Conservation (phyloP, 2,329 filamentous ascomycete species). For the Septoria linicola region DNA sequence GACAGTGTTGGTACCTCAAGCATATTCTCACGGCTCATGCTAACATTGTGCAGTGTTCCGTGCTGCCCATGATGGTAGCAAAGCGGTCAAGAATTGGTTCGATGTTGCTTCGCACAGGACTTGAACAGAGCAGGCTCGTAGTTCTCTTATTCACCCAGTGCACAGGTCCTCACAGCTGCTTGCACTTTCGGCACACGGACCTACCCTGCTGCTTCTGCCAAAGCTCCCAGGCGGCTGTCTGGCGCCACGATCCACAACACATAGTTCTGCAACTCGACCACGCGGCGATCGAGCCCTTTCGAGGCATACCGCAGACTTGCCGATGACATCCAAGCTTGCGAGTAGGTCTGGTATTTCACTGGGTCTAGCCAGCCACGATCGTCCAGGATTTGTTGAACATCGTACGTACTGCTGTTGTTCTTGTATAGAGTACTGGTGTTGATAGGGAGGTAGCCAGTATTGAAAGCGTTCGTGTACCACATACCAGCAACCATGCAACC, state of each 20-base stretch:
- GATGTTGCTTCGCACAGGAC: slow-evolving; percentile 6
- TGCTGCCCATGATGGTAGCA: slow-evolving; percentile 49
- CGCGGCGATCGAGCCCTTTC: too few relatives aligned
- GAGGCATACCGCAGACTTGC: too few relatives aligned
- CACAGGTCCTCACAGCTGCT: too few relatives aligned
- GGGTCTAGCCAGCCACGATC: slow-evolving; percentile 71
- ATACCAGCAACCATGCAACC: slow-evolving; percentile 18
- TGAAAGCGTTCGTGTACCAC: slow-evolving; percentile 59
- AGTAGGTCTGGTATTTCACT: slow-evolving; percentile 73
- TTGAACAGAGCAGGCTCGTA: too few relatives aligned
- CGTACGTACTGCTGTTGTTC: slow-evolving; percentile 76
- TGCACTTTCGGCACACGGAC: too few relatives aligned
- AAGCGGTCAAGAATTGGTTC: slow-evolving; percentile 46
- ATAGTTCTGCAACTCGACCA: too few relatives aligned
- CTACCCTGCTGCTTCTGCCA: too few relatives aligned
- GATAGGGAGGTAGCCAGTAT: slow-evolving; percentile 79
- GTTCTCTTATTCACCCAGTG: too few relatives aligned
- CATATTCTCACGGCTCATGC: not conserved
- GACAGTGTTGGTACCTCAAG: slow-evolving; percentile 44
- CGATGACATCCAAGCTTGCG: slow-evolving; percentile 55
- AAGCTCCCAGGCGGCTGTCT: too few relatives aligned
- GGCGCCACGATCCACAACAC: too few relatives aligned
- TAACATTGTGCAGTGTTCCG: slow-evolving; percentile 44
- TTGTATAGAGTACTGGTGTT: slow-evolving; percentile 79
- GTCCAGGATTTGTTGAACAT: slow-evolving; percentile 76